These are phyloP conservation scores for Spathaspora gorwiae DNA, from an alignment of 805 yeast genomes.

Conservation along the genomic window DNA sequence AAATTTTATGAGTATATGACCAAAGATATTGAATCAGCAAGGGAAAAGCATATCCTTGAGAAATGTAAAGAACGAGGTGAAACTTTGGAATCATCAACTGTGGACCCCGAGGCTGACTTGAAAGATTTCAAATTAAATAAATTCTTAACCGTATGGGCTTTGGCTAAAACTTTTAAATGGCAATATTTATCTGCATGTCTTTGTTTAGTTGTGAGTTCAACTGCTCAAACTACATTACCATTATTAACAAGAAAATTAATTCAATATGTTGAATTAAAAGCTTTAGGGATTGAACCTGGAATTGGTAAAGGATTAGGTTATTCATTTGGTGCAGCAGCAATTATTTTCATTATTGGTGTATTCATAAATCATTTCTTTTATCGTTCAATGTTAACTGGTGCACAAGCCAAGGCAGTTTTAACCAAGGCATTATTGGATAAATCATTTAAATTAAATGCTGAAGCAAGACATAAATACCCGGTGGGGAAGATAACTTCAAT, in stretches of 20 bases:
- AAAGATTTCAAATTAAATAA: conserved; percentile 27
- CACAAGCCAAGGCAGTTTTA: conserved; percentile 63
- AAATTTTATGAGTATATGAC: conserved; percentile 19
- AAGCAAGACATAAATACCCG: conserved; percentile 56
- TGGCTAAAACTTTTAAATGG: conserved; percentile 26
- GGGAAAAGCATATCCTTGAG: conserved; percentile 15
- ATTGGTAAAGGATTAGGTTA: conserved; percentile 39
- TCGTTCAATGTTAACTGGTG: conserved; percentile 59
- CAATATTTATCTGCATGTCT: conserved; percentile 30
- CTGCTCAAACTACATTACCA: conserved; percentile 27
- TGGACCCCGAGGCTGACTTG: conserved; percentile 22
- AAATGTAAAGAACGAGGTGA: conserved; percentile 27
- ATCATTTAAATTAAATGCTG: conserved; percentile 55
- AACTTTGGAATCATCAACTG: conserved; percentile 17
- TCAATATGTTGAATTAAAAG: conserved; percentile 25
- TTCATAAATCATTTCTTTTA: conserved; percentile 61
- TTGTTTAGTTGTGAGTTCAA: conserved; percentile 20
- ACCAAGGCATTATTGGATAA: conserved; percentile 69
- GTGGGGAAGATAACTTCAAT: conserved; percentile 70
- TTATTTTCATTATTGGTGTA: conserved; percentile 27
- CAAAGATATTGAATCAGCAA: conserved; percentile 17
- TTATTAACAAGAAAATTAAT: conserved; percentile 35
- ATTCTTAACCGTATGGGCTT: conserved; percentile 16
- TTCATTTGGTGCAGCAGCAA: conserved; percentile 32
- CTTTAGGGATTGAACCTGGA: conserved; percentile 18